Evolutionary conservation across 2,329 filamentous ascomycete species (phyloP).

Genomic region (Endothia cerciana): DNA sequence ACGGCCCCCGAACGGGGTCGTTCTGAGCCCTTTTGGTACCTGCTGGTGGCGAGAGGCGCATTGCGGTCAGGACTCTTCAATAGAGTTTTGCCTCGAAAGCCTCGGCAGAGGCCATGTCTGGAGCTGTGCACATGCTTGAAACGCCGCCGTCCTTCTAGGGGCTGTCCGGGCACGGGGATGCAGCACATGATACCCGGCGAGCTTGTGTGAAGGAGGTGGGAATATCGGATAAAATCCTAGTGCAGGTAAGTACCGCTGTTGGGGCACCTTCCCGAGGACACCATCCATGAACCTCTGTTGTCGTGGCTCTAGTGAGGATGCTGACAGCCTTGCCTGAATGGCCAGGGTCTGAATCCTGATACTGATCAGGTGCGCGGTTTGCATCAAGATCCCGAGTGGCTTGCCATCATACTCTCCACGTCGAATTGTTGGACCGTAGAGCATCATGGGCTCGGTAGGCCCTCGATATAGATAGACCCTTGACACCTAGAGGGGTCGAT

Average conservation of each 20-base stretch:
- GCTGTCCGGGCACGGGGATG: not conserved
- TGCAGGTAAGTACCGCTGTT: not conserved
- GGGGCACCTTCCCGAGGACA: not conserved
- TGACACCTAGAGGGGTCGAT: not conserved
- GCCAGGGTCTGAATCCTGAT: not conserved
- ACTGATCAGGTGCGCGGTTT: not conserved
- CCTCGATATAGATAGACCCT: not conserved
- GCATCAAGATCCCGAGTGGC: not conserved
- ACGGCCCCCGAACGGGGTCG: not conserved
- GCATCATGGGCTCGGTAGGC: not conserved
- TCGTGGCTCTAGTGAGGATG: not conserved
- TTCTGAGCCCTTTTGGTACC: not conserved
- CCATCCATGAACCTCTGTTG: not conserved
- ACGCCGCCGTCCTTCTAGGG: not conserved
- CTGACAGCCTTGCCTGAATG: constrained; percentile 3
- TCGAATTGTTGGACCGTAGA: not conserved
- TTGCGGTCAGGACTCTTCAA: too few relatives aligned
- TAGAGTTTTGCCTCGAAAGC: not conserved
- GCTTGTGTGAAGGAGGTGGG: not conserved
- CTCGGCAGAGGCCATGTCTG: not conserved
- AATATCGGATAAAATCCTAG: not conserved
- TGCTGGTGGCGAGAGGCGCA: not conserved
- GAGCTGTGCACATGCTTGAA: not conserved
- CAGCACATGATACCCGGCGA: not conserved
- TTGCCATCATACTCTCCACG: not conserved